Evolutionary conservation across 345 rosid species (phyloP).

Genomic region (Passiflora organensis): DNA sequence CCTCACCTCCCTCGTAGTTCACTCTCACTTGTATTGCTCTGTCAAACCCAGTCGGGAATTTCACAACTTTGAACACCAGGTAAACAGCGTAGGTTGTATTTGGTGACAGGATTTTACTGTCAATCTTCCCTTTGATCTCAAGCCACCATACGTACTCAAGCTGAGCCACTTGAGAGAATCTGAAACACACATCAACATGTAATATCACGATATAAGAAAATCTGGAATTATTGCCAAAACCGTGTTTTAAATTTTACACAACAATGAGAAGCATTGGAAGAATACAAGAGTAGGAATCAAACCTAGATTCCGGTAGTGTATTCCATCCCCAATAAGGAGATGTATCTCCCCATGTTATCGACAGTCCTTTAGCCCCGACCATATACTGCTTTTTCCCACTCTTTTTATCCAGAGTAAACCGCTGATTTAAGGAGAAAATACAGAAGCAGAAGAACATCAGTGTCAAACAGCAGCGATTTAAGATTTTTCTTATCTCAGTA

Average conservation of each 20-base stretch:
- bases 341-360: slow-evolving; percentile 1
- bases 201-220: not conserved
- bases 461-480: no score
- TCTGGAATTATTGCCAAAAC: no score
- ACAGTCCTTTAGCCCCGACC: slow-evolving; percentile 10
- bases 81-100: slow-evolving; percentile 22
- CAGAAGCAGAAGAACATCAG: not conserved
- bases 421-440: not conserved
- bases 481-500: no score
- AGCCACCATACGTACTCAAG: slow-evolving; percentile 23
- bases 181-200: not conserved
- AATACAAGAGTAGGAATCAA: not conserved
- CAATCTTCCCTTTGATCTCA: slow-evolving; percentile 28
- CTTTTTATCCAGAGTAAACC: slow-evolving; percentile 1
- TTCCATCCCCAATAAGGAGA: slow-evolving; percentile 1
- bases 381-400: slow-evolving; percentile 14
- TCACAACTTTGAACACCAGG: slow-evolving; percentile 26
- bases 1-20: slow-evolving; percentile 4
- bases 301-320: slow-evolving; percentile 1
- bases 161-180: slow-evolving; percentile 30
- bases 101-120: slow-evolving; percentile 18
- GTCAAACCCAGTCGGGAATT: slow-evolving; percentile 9
- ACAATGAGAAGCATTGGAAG: not conserved
- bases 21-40: slow-evolving; percentile 16
- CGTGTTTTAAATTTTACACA: no score